Evolutionary conservation across 345 rosid genomes (phyloP).

Genomic region (Fremontodendron californicum): DNA sequence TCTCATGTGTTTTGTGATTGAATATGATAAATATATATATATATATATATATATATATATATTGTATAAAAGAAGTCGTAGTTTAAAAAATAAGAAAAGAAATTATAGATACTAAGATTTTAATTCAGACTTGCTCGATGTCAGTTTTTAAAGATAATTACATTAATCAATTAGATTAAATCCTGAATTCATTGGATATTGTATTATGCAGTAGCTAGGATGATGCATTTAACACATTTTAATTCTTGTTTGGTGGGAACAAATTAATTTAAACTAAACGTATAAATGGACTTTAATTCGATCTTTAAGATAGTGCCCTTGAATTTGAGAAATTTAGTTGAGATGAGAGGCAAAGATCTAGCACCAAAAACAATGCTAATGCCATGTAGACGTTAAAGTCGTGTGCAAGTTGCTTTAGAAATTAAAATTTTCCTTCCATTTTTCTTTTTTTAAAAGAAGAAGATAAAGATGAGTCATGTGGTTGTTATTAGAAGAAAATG

Average conservation of each 20-base stretch:
- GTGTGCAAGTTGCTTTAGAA: conserved; percentile 10
- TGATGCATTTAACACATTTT: not conserved
- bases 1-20: not conserved
- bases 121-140: no score
- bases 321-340: not conserved
- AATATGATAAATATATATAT: no score
- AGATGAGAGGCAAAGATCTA: conserved; percentile 5
- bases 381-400: not conserved
- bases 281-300: not conserved
- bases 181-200: no score
- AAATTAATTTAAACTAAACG: not conserved
- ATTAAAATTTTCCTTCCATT: not conserved
- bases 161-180: no score
- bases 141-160: no score
- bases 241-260: not conserved
- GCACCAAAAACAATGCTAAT: conserved; percentile 15
- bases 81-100: no score
- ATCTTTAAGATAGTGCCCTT: not conserved
- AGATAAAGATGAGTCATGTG: conserved; percentile 6
- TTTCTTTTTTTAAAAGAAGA: not conserved
- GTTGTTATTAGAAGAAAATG: not conserved
- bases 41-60: no score
- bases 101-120: no score
- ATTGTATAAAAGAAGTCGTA: no score
- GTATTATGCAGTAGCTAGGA: not conserved